phyloP scores from a whole-genome alignment of 352 stramenopile species.

The Phytophthora pini region DNA sequence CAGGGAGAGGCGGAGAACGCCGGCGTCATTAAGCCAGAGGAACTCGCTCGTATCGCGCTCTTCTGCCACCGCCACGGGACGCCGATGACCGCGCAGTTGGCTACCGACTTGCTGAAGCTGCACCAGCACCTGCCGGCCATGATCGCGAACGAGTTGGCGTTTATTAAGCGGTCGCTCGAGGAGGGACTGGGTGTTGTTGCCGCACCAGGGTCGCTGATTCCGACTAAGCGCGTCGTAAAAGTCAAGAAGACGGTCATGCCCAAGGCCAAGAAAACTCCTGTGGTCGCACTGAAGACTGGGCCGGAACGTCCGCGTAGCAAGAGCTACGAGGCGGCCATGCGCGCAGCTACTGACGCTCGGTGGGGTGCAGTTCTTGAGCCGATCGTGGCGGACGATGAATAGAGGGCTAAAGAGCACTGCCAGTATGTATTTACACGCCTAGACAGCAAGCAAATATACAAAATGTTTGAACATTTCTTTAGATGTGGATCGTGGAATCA shows the following conservation, averaged over 20 bases:
- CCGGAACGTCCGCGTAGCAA: slow-evolving; percentile 25
- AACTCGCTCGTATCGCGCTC: slow-evolving; percentile 58
- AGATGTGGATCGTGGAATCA: too few species aligned
- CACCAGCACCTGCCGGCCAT: slow-evolving; percentile 43
- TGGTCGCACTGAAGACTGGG: slow-evolving; percentile 10
- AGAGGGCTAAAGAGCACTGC: slow-evolving; percentile 9
- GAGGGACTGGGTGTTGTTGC: slow-evolving; percentile 32
- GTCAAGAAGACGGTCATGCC: slow-evolving; percentile 20
- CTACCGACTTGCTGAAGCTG: slow-evolving; percentile 51
- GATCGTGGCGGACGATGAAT: slow-evolving; percentile 33
- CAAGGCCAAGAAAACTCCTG: slow-evolving; percentile 18
- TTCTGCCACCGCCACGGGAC: slow-evolving; percentile 68
- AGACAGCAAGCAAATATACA: slow-evolving; percentile 12
- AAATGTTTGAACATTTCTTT: too few species aligned
- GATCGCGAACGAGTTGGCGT: slow-evolving; percentile 54
- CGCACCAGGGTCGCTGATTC: slow-evolving; percentile 11
- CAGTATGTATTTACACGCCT: slow-evolving; percentile 38
- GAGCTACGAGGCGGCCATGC: slow-evolving; percentile 39
- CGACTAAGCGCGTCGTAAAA: slow-evolving; percentile 11
- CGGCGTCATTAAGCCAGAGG: slow-evolving; percentile 40
- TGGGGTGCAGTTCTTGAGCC: slow-evolving; percentile 40
- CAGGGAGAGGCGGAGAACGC: slow-evolving; percentile 4
- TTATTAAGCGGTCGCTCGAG: slow-evolving; percentile 43
- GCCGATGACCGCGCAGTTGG: slow-evolving; percentile 44
- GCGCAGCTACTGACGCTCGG: slow-evolving; percentile 28